Conservation (phyloP, 2,329 filamentous ascomycete species). For the Microdochium nivale region DNA sequence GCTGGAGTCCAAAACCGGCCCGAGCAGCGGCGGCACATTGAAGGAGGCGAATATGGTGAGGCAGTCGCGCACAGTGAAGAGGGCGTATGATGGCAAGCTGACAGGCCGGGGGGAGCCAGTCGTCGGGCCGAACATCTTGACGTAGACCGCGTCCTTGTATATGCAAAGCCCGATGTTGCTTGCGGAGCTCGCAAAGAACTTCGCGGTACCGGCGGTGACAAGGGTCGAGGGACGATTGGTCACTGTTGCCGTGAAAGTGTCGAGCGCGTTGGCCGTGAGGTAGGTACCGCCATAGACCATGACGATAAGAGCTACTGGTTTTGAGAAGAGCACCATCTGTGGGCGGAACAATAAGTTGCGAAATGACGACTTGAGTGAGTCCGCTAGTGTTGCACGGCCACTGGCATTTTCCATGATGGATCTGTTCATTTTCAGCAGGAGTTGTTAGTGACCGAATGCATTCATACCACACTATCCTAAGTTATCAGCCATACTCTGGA, state of each 20-base stretch:
- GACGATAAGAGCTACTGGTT: slow-evolving; percentile 61
- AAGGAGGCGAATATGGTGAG: slow-evolving; percentile 88
- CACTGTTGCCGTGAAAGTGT: slow-evolving; percentile 65
- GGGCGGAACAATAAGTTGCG: slow-evolving; percentile 48
- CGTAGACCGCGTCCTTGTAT: slow-evolving; percentile 84
- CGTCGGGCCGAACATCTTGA: slow-evolving; percentile 67
- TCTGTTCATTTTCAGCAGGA: slow-evolving; percentile 26
- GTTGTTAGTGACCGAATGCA: slow-evolving; percentile 5
- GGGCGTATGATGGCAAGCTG: slow-evolving; percentile 60
- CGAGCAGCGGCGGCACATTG: slow-evolving; percentile 75
- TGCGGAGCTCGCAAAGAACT: slow-evolving; percentile 73
- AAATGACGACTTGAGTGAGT: slow-evolving; percentile 52
- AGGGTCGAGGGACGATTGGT: slow-evolving; percentile 44
- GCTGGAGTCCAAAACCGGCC: slow-evolving; percentile 53
- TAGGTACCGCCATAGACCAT: slow-evolving; percentile 84
- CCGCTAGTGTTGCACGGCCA: slow-evolving; percentile 49
- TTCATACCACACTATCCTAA: slow-evolving; percentile 1
- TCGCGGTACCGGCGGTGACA: slow-evolving; percentile 66
- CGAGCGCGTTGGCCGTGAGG: slow-evolving; percentile 77
- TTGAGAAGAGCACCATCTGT: slow-evolving; percentile 51
- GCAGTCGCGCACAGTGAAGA: slow-evolving; percentile 78
- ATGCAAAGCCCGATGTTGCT: slow-evolving; percentile 81
- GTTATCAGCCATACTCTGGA: neutral
- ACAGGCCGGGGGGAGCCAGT: slow-evolving; percentile 45
- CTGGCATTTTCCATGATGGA: slow-evolving; percentile 79